Conservation (phyloP, 371 early-diverging fungal genomes). For the Mortierella sp. region DNA sequence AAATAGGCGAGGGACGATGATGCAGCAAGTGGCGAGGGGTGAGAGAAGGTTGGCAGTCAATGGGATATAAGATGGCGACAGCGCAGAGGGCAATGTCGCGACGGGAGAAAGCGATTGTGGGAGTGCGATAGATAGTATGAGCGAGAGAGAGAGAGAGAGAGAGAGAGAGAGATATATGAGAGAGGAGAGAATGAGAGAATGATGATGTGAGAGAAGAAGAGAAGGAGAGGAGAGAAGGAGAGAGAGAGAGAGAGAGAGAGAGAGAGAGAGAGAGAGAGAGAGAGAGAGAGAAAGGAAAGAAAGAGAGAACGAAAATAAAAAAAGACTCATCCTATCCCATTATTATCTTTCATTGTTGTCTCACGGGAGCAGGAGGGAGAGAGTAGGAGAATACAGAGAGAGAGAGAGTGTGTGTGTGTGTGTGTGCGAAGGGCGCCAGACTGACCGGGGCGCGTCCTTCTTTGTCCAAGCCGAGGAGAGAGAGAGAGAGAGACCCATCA, state of each 20-base stretch:
- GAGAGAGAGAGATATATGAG: background rate
- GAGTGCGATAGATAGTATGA: constrained; percentile 1
- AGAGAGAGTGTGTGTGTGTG: too few species aligned
- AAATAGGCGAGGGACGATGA: background rate
- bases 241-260: background rate
- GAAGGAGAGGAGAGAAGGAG: background rate
- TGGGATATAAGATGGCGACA: too few species aligned
- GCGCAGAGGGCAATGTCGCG: background rate
- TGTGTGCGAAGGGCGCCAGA: too few species aligned
- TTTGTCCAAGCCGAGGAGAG: too few species aligned
- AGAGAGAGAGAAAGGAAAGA: background rate
- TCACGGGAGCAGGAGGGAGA: too few species aligned
- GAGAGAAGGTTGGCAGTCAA: background rate
- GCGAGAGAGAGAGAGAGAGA: constrained; percentile 3
- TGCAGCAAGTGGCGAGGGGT: background rate
- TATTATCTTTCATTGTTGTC: too few species aligned
- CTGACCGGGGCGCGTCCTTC: too few species aligned
- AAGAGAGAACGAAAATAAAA: background rate
- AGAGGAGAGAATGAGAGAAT: too few species aligned
- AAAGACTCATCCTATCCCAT: too few species aligned
- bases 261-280: background rate
- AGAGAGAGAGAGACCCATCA: too few species aligned
- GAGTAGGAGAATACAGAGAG: too few species aligned
- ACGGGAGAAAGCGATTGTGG: background rate
- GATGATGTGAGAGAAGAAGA: background rate